Conservation (phyloP, 2,329 filamentous ascomycete species). For the Tolypocladium inflatum region DNA sequence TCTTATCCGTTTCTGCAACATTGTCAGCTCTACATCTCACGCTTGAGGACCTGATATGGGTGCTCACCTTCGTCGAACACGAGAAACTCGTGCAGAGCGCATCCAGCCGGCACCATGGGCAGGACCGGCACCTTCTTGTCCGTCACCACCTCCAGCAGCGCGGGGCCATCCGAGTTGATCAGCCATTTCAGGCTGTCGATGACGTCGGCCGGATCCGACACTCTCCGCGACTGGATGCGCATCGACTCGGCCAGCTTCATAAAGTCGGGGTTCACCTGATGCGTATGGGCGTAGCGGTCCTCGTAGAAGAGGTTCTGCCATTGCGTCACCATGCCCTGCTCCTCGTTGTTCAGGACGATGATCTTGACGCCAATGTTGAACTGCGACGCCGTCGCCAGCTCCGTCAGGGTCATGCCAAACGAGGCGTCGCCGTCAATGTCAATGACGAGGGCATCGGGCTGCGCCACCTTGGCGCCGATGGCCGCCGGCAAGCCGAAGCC, state of each 20-base stretch:
- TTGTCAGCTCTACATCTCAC: constrained; percentile 23
- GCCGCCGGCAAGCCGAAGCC: constrained; percentile 89
- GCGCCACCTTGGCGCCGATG: constrained; percentile 86
- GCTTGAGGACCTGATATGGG: neutral
- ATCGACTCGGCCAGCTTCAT: constrained; percentile 88
- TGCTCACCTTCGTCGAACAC: constrained; percentile 22
- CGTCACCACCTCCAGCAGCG: constrained; percentile 82
- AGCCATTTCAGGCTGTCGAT: constrained; percentile 77
- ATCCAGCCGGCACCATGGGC: constrained; percentile 90
- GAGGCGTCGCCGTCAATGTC: constrained; percentile 98
- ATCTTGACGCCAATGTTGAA: constrained; percentile 97
- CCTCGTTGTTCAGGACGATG: constrained; percentile 90
- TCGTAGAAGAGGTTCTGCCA: constrained; percentile 98
- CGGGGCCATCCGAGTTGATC: constrained; percentile 82
- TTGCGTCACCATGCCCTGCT: constrained; percentile 98
- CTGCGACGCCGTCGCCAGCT: constrained; percentile 85
- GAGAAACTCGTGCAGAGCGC: constrained; percentile 84
- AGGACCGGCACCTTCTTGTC: constrained; percentile 92
- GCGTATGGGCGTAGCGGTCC: constrained; percentile 84
- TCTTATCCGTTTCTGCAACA: constrained; percentile 53
- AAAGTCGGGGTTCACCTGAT: constrained; percentile 93
- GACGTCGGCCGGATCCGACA: constrained; percentile 67
- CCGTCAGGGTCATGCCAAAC: constrained; percentile 96
- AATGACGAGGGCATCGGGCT: constrained; percentile 71
- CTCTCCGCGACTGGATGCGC: constrained; percentile 68